Evolutionary conservation across 1,284 basidiomycete species (phyloP), one percentile per base, ranked within the genome.

Genomic region (Moesziomyces parantarcticus): DNA sequence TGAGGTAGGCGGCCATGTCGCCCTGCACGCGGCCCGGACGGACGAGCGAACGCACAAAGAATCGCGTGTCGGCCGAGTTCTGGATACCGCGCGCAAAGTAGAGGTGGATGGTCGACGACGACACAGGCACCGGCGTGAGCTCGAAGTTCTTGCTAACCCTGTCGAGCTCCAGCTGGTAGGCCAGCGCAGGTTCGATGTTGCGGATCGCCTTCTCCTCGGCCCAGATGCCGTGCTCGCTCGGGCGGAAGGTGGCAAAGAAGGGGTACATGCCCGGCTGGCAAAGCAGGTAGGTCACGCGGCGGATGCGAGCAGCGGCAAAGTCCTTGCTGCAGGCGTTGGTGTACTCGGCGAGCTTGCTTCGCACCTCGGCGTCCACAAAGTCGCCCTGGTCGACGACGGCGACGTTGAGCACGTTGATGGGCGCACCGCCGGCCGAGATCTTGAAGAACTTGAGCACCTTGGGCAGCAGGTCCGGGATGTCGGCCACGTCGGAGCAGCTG

Each of bases 111-210:
- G 77, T 97, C 92, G 66, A 95, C 91, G 84, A 94, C 92, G 86
- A 91, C 90, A 50, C 74, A 53, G 81, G 78, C 53, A 83, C 76
- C 9, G 97, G 95, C 43, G 90, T 93, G 84, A 99, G 89, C 85
- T 97, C 94, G 87, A 98, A 99, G 87, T 97, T 92, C 44, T 72
- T 72, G 58, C 94, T 96, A 71, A 99, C 88, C 52, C 97, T 92
- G 85, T 91, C 92, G 59, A 99, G 90, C 85, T 99, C 97, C 52
- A 99, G 89, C 86, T 99, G 97, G 89, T 94, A 99, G 39, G 97
- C 97, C 50, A 99, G 88, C 40, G 97, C 97, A 26, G 97, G 97
- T 84, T 99, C 97, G 72, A 98, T 94, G 87, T 99, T 97, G 85
- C 96, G 92, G 84, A 99, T 97, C 13, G 94, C 91, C 83, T 93